Base-by-base conservation (phyloP, 1,139 yeast species). In the Sugiyamaella pinicola region DNA sequence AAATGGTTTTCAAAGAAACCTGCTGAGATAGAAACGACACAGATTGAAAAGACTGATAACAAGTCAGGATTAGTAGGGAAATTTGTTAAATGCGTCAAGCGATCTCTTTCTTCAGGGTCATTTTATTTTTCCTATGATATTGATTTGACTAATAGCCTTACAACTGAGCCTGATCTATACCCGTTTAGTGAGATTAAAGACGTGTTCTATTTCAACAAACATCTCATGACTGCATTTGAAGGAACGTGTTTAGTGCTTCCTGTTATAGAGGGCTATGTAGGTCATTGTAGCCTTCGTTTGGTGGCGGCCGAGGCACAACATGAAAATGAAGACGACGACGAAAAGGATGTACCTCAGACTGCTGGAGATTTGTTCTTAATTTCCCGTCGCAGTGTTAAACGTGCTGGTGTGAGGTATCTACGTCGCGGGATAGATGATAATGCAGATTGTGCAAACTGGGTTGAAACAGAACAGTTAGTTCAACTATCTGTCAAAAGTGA, bases 401-500 rank as follows among this genome's bases (percentile, higher is more conserved):
- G 80, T n/a, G 73, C 78, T 6, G 81, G 81, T 3, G 71, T 76
- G 2, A 58, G 81, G 21, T 77, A 77, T 57, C 65, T 75, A 59
- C 69, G 79, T 52, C 61, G 80, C 44, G 80, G 80, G 2, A 66
- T 74, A 13, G 79, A 76, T 60, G 74, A 68, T 49, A 63, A 65
- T 12, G 75, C 76, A 1, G 60, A 74, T 47, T 79, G 77, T 47
- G 80, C 81, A 12, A 77, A 77, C 59, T 77, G 74, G 67, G 78
- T 76, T 7, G 71, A 72, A 49, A 77, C 81, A 0, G 74, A 74
- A 35, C 78, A 74, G 52, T 45, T 71, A 19, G 40, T 54, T 10
- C 41, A 50, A 4, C 51, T 48, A n/a, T 46, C 51, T 13, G 37
- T n/a, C 2, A 13, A 9, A 10, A 28, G 26, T 7, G 52, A 51